Conservation (phyloP, 805 yeast species). For the Hemisphaericaspora nanyangensis region DNA sequence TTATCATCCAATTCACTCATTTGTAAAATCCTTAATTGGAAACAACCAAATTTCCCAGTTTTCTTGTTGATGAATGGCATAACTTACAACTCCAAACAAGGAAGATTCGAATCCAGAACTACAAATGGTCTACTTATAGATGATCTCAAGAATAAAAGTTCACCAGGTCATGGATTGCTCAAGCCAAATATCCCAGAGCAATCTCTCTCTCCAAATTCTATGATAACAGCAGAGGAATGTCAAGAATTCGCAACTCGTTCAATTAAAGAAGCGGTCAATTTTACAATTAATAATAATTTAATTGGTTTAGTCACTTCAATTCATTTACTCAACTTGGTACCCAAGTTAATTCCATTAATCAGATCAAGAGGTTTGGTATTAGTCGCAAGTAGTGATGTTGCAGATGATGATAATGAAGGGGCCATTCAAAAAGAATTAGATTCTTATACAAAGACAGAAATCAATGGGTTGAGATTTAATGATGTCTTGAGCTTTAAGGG, state of each 20-base stretch:
- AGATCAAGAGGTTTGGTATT: constrained; percentile 78
- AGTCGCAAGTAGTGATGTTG: constrained; percentile 59
- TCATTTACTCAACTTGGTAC: constrained; percentile 66
- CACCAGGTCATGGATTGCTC: background rate
- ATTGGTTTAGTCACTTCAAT: constrained; percentile 79
- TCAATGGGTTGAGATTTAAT: constrained; percentile 65
- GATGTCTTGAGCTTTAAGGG: constrained; percentile 67
- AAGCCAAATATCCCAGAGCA: background rate
- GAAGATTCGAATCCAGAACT: constrained; percentile 36
- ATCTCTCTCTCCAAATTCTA: background rate
- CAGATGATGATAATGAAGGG: constrained; percentile 21
- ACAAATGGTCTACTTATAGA: constrained; percentile 39
- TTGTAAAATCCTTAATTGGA: constrained; percentile 96
- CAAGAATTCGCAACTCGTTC: constrained; percentile 53
- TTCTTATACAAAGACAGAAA: constrained; percentile 40
- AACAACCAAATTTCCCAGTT: constrained; percentile 97
- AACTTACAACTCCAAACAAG: constrained; percentile 23
- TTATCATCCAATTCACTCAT: constrained; percentile 83
- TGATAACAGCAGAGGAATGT: constrained; percentile 15
- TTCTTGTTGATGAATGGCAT: constrained; percentile 78
- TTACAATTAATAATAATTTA: constrained; percentile 77
- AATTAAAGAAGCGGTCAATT: constrained; percentile 75
- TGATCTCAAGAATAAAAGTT: constrained; percentile 5
- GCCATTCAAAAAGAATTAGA: constrained; percentile 29
- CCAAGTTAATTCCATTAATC: constrained; percentile 69